phyloP scores from a whole-genome alignment of 768 basidiomycete genomes.

The Leccinellum rugosiceps region DNA sequence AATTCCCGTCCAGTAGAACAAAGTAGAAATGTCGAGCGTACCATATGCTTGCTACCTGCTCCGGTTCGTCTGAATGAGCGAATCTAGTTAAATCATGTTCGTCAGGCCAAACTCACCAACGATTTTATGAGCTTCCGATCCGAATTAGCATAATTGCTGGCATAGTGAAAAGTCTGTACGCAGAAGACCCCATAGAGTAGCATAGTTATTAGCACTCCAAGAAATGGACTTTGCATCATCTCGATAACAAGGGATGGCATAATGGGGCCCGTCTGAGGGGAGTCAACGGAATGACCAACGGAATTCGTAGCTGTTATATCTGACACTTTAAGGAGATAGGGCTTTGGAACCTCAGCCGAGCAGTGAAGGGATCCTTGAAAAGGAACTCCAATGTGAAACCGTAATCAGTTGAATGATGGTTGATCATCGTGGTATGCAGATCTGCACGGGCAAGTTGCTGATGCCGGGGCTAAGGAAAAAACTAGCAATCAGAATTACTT shows the following conservation, averaged over 20 bases:
- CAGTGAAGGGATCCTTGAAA: background rate
- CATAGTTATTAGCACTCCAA: conserved; percentile 9
- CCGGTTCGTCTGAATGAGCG: background rate
- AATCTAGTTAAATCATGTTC: too few relatives aligned
- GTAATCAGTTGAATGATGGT: background rate
- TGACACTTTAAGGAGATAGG: background rate
- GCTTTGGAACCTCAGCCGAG: background rate
- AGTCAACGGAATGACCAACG: background rate
- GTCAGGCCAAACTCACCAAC: conserved; percentile 11
- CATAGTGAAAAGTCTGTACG: conserved; percentile 16
- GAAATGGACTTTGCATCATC: conserved; percentile 14
- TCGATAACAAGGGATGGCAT: conserved; percentile 4
- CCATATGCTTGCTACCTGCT: conserved; percentile 12
- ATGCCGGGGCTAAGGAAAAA: background rate
- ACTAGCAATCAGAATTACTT: background rate
- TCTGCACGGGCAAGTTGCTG: background rate
- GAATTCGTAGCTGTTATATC: background rate
- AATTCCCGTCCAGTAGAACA: background rate
- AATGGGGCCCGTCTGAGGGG: background rate
- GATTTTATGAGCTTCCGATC: conserved; percentile 7
- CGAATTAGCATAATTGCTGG: background rate
- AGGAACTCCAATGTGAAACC: background rate
- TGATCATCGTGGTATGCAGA: background rate
- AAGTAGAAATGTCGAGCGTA: background rate
- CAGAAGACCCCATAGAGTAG: conserved; percentile 15